Evolutionary conservation across 2,329 filamentous ascomycete genomes (phyloP), one percentile per base, ranked within the genome.

Genomic region (Epichloe festucae): DNA sequence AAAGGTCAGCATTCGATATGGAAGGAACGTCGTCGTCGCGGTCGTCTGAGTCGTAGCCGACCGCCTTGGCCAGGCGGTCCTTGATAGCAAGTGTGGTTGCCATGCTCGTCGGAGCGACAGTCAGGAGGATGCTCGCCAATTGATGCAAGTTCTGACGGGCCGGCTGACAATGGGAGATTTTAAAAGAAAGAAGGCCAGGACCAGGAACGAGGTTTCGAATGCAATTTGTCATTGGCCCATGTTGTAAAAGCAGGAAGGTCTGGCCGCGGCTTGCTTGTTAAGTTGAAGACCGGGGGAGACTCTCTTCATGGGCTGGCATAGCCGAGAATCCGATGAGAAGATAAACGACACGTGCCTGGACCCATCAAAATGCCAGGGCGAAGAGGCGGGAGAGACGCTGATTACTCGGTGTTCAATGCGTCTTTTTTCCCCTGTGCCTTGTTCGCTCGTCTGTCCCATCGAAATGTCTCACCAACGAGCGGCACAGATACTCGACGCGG

Each of bases 1-100:
- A 71, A 19, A 63, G 56, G 50, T 70, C 67, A 41, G 67, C 63
- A 50, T 69, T 68, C 41, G 56, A 58, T 47, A 69, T 65, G 52
- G 62, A 63, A 4, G 68, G 67, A 21, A 67, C 54, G 44, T 60
- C 60, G 51, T 66, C 61, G 49, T 68, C 62, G 23, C 59, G 62
- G 38, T 61, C 53, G n/a, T 60, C 54, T 40, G 62, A 55, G 39
- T 67, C 63, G 52, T 66, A 62, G 51, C 66, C 63, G 21, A 69
- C 55, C 51, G 63, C 59, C 55, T 62, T 67, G 57, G 51, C 58
- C 34, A 62, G 55, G 48, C 60, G 60, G 50, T 60, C 54, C 54
- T 65, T 61, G 53, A 56, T 46, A 12, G 53, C 48, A 11, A 47
- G 46, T 5, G 49, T 34, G 36, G 43, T 21, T 14, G 50, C 23